Evolutionary conservation across 371 early-diverging fungal species (phyloP), one percentile per base, ranked within the genome.

Genomic region (Mucor racemosus): DNA sequence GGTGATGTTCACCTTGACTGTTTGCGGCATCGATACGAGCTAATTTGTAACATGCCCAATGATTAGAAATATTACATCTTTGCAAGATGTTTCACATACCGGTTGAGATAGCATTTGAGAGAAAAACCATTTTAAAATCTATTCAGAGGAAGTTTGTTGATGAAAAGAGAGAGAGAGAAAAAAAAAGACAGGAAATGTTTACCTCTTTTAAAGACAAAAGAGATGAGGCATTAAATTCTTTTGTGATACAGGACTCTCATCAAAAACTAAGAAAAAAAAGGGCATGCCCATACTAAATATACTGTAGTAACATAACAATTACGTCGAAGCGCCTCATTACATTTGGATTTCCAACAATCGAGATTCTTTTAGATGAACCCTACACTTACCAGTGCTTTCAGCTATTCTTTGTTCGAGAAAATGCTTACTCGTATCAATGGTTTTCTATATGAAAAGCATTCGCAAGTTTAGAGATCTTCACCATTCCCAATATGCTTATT

Each of bases 91-190:
- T n/a, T 14, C n/a, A 21, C 58, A 54, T 72, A 72, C 76, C 76
- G 4, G 72, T 41, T 11, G 76, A 75, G 19, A 75, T 61, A 57
- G 76, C 76, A 58, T 64, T 72, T 17, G 76, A 69, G 21, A 75
- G 67, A 46, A 75, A 75, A 42, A 72, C 76, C 76, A 75, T 75
- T 7, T 26, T 67, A 5, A 5, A 36, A 36, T 33, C 4, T 38
- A 11, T 38, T 26, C 13, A n/a, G 1, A 33, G 8, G 5, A n/a
- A 33, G 5, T 34, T 31, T 6, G 13, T 44, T 8, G n/a, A 46
- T 21, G 44, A 59, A 11, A 59, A 59, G 26, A 15, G 41, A 26
- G 3, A n/a, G 10, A 34, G n/a, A 60, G 19, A 48, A 61, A 38
- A 38, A 34, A 38, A 34, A 35, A 48, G 50, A 48, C 11, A 19